These are phyloP conservation scores for Sporothrix pallida DNA, from an alignment of 2,329 filamentous ascomycete species.

Conservation along the genomic window DNA sequence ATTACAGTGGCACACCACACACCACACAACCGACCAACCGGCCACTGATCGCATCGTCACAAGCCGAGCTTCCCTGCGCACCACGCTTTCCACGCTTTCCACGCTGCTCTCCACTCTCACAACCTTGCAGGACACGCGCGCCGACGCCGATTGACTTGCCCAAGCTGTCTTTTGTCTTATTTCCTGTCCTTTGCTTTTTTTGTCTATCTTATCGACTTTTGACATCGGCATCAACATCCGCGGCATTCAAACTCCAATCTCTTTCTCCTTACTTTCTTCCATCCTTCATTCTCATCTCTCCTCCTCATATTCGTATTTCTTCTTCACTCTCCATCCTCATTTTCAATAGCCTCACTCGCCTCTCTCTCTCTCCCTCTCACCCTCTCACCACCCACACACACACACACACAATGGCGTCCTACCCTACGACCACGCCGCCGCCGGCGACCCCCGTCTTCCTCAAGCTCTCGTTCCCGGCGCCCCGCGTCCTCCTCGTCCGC, in stretches of 20 bases:
- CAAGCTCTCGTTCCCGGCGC: conserved; percentile 52
- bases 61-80: conserved; percentile 18
- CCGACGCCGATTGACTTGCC: not conserved
- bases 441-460: conserved; percentile 45
- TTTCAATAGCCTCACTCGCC: not conserved
- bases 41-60: conserved; percentile 20
- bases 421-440: conserved; percentile 43
- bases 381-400: not conserved
- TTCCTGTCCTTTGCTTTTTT: not conserved
- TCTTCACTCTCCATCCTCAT: not conserved
- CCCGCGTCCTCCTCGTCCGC: conserved; percentile 57
- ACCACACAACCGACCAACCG: conserved; percentile 13
- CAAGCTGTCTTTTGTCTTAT: not conserved
- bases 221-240: conserved; percentile 1
- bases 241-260: not conserved
- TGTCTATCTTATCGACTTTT: not conserved
- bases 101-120: not conserved
- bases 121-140: not conserved
- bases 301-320: not conserved
- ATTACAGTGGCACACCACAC: not conserved
- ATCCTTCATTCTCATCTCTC: not conserved
- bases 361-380: not conserved
- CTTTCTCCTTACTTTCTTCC: not conserved
- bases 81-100: not conserved
- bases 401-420: conserved; percentile 22